Evolutionary conservation across 768 basidiomycete species (phyloP), one percentile per base, ranked within the genome.

Genomic region (Mycena alexandri): DNA sequence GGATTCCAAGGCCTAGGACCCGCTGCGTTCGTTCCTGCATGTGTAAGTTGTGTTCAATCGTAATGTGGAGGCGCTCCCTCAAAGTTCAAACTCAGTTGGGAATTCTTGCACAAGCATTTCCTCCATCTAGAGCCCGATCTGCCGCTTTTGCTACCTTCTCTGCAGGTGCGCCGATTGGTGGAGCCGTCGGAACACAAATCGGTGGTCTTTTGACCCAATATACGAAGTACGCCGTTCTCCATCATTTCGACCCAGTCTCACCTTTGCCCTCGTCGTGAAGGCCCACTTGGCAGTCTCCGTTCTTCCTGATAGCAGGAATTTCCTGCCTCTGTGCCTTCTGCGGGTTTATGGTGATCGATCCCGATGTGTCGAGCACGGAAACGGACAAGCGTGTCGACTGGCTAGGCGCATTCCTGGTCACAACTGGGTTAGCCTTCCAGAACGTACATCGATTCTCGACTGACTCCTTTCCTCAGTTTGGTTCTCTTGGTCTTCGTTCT

Each of bases 151-250:
- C 92, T 0, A 86, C 87, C 0, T 93, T 92, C 69, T 83, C 87
- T 1, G 90, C 90, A 0, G 92, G 92, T n/a, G 89, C 89, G 1
- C 91, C 92, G 0, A 75, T 92, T 2, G 92, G 92, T 0, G 87
- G 81, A 0, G 89, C 84, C 0, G 71, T 90, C 3, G 90, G 91
- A 2, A 77, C 79, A 5, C 75, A 87, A 1, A 67, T 92, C 2
- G 90, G 91, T n/a, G 89, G 88, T 36, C 72, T 87, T 7, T 78
- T 89, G 17, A 88, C 86, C 0, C 83, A 89, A 66, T 69, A 72
- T 33, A 72, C 75, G n/a, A 50, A 38, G 74, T 76, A 42, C 41
- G 72, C 34, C 19, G 6, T 33, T 59, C 25, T 64, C 33, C 11
- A 46, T 25, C 47, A 25, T 46, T 36, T 3, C 19, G 16, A 19